These are phyloP conservation scores for Phallus indusiatus DNA, from an alignment of 768 basidiomycete genomes.

Conservation along the genomic window DNA sequence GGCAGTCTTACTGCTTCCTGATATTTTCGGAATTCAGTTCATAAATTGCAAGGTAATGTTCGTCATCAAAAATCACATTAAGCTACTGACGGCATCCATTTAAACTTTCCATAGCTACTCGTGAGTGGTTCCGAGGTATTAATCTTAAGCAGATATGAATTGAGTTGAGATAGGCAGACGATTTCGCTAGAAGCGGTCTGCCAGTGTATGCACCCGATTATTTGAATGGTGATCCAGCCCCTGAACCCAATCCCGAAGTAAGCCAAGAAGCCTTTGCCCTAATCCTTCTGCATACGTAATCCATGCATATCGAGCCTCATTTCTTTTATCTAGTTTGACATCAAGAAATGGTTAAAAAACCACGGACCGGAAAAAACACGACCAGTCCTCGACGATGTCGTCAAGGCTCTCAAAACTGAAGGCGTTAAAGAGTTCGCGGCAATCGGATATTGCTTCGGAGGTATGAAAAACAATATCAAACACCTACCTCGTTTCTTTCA, in stretches of 20 bases:
- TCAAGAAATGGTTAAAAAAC: conserved; percentile 32
- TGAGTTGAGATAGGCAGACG: conserved; percentile 28
- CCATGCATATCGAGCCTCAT: too few relatives aligned
- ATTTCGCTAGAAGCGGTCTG: conserved; percentile 34
- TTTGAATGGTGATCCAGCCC: conserved; percentile 27
- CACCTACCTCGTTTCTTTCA: neutral
- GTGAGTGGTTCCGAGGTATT: neutral
- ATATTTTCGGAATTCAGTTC: conserved; percentile 42
- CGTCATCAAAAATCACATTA: neutral
- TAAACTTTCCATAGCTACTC: neutral
- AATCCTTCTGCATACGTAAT: too few relatives aligned
- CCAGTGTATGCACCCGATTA: conserved; percentile 27
- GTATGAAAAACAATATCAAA: conserved; percentile 20
- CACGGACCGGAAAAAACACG: conserved; percentile 35
- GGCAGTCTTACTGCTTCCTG: conserved; percentile 44
- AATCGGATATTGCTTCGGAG: conserved; percentile 65
- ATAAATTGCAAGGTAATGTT: conserved; percentile 33
- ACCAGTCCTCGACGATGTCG: conserved; percentile 45
- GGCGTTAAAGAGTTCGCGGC: conserved; percentile 52
- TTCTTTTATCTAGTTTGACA: conserved; percentile 24
- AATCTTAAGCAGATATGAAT: neutral
- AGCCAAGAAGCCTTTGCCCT: neutral
- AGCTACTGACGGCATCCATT: neutral
- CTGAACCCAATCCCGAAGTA: conserved; percentile 13
- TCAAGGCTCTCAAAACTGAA: conserved; percentile 44